These are phyloP conservation scores for Circinella umbellata DNA, from an alignment of 371 early-diverging fungal species.

Conservation along the genomic window DNA sequence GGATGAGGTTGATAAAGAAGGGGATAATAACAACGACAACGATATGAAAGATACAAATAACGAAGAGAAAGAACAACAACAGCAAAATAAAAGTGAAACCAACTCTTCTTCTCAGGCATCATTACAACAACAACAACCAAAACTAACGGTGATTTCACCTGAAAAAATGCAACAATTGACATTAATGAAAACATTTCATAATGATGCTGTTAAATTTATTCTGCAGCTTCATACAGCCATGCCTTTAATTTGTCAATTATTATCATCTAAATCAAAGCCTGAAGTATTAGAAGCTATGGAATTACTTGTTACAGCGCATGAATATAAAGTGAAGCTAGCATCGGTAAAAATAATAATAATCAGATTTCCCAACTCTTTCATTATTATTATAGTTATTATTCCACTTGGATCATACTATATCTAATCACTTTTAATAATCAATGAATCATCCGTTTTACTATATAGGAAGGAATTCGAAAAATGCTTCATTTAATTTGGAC, in stretches of 20 bases:
- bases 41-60: background rate
- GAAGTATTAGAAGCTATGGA: constrained; percentile 96
- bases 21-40: background rate
- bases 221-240: constrained; percentile 75
- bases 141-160: constrained; percentile 33
- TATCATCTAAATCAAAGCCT: constrained; percentile 86
- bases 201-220: constrained; percentile 86
- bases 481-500: constrained; percentile 98
- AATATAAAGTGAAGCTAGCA: constrained; percentile 83
- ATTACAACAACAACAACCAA: background rate
- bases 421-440: no score
- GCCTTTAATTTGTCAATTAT: constrained; percentile 78
- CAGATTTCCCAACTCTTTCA: background rate
- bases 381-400: no score
- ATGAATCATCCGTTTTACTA: background rate
- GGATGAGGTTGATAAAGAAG: constrained; percentile 5
- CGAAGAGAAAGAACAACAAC: constrained; percentile 16
- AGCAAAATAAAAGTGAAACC: background rate
- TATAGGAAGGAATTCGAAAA: constrained; percentile 81
- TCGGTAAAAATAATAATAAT: constrained; percentile 47
- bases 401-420: no score
- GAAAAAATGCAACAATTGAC: constrained; percentile 67
- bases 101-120: background rate
- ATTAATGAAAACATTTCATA: constrained; percentile 78
- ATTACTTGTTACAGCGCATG: constrained; percentile 85